Evolutionary conservation across 768 basidiomycete genomes (phyloP).

Genomic region (Suillus subaureus): DNA sequence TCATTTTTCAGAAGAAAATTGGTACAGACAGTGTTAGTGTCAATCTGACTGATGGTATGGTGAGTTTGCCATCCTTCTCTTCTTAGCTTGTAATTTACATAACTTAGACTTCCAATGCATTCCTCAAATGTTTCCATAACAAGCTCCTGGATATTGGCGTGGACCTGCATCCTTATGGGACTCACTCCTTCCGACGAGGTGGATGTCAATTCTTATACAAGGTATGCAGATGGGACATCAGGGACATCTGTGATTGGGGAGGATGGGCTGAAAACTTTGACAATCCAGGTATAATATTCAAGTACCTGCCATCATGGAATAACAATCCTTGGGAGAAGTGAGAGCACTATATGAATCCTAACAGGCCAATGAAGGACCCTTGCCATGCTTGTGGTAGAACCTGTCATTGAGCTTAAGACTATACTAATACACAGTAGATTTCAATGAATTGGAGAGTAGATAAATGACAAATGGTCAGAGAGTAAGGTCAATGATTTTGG

Average conservation of each 20-base stretch:
- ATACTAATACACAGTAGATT: too few relatives aligned
- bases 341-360: slow-evolving; percentile 41
- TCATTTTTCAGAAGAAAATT: slow-evolving; percentile 5
- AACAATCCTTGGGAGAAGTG: slow-evolving; percentile 32
- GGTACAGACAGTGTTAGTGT: not conserved
- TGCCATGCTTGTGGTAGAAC: slow-evolving; percentile 35
- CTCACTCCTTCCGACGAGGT: slow-evolving; percentile 40
- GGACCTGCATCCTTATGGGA: slow-evolving; percentile 33
- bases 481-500: not conserved
- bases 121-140: slow-evolving; percentile 42
- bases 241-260: slow-evolving; percentile 46
- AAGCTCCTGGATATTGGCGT: slow-evolving; percentile 42
- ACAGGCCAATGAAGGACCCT: slow-evolving; percentile 19
- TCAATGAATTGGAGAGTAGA: too few relatives aligned
- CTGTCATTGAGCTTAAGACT: slow-evolving; percentile 31
- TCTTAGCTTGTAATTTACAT: too few relatives aligned
- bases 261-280: slow-evolving; percentile 45
- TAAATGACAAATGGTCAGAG: not conserved
- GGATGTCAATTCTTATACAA: slow-evolving; percentile 42
- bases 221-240: slow-evolving; percentile 35
- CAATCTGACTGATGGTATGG: slow-evolving; percentile 6
- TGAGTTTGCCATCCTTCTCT: not conserved
- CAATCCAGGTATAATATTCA: slow-evolving; percentile 40
- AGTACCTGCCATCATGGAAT: slow-evolving; percentile 45
- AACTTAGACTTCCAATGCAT: slow-evolving; percentile 26